Base-by-base conservation (phyloP, 495 filamentous ascomycete species). In the Hypoxylon subgilvum region DNA sequence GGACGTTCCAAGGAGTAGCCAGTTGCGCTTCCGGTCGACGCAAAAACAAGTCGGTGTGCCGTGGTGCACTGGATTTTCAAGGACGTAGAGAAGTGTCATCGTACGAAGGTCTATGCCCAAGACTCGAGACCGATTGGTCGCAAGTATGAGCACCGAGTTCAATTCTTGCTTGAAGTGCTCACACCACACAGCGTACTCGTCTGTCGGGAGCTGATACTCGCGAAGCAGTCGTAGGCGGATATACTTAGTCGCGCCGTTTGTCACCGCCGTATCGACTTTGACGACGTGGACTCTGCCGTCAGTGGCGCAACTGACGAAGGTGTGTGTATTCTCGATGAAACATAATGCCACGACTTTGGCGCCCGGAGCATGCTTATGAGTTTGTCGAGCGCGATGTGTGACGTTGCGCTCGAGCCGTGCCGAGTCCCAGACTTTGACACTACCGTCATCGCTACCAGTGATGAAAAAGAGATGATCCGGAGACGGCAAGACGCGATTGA, bases 381-480 rank as follows among this genome's bases (percentile, higher is more conserved):
- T 97, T 64, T 94, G 90, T n/a, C 95, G 82, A 9, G 92, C 89
- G 34, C 91, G 83, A 66, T 96, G 88, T 0, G 88, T 86, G 34
- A 97, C 77, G 68, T 96, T 97, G 31, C 89, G 86, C 69, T 99
- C 95, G 3, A 99, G 76, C 27, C 95, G 82, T 17, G 84, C 83
- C 8, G 90, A 88, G 71, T 99, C 95, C 95, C 95, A 99, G 6
- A 99, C 81, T 64, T 90, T 95, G 32, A 96, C 90, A 12, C 82
- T 87, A 7, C 92, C 89, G 73, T 99, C 95, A 71, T 97, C 92
- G 9, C 92, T 92, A 4, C 82, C 94, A 0, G 93, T 97, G 21
- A 94, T 81, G 72, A 99, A 99, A 76, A 99, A 99, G 2, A 83
- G 76, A 70, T 99, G 95, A 70, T 97, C 95, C 6, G 95, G 90